Base-by-base conservation (phyloP, 2,329 filamentous ascomycete genomes). In the Alternaria atra region DNA sequence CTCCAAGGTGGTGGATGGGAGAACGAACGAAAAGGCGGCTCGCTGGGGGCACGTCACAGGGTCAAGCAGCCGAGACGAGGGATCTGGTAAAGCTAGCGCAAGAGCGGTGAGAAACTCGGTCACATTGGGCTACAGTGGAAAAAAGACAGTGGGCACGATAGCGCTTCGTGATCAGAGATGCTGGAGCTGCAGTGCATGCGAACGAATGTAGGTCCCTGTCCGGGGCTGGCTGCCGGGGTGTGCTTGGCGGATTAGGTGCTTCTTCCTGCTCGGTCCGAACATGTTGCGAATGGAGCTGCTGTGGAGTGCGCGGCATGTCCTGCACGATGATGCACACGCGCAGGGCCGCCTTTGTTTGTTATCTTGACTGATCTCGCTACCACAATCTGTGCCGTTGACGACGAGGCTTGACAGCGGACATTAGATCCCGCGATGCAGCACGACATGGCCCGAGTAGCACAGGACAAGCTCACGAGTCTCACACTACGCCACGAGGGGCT, bases 11-110 rank as follows among this genome's bases (percentile, higher is more conserved):
- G 64, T 67, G 65, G 63, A 64, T 64, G 58, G 67, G 62, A 65
- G 61, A 65, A 67, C 52, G 61, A 62, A 63, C 58, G 64, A 73
- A 67, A 68, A 64, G 62, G 69, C 59, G 67, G 70, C 61, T 56
- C 37, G 67, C 46, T 57, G 39, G 62, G 64, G 64, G 72, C 69
- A 75, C 73, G 75, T 73, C 73, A 76, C 73, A 70, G 70, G 73
- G 68, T 61, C 68, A 58, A 66, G 62, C 66, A 61, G 61, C 54
- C 64, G 60, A 62, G 51, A 63, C 61, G 63, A 63, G 64, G 60
- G 58, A 55, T 57, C 59, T 63, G 63, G 59, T 37, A 61, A 53
- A 63, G 57, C 64, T 68, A 72, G 67, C 53, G 61, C 63, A 58
- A 59, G 59, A 64, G 72, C 73, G 74, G 73, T 75, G 69, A 75